Evolutionary conservation across 176 grass and related monocot species (phyloP), one percentile per base, ranked within the genome.

Genomic region (Juncus effusus): DNA sequence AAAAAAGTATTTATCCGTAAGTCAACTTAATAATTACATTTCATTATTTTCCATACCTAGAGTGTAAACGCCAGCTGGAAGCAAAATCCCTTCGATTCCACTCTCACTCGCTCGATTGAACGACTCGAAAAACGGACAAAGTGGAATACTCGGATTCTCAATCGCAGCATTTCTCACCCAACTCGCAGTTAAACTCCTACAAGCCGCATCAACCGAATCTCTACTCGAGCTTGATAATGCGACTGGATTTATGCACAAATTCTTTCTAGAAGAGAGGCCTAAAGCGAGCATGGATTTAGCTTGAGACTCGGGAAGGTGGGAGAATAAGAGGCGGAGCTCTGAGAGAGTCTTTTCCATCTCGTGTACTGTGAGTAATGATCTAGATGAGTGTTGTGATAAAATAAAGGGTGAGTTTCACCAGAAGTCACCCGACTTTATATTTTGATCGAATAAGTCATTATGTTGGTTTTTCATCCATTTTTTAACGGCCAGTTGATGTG

Each of bases 301-400:
- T 10, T 64, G 63, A 42, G 76, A 6, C 10, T 74, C 40, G 0
- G 93, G 87, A 19, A 96, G 80, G 77, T 86, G 77, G 9, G 80
- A 52, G 58, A 76, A 71, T 54, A 96, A 82, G 66, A 96, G 85
- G 49, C 88, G 85, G 67, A 96, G 85, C 77, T 96, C 88, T 66
- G 85, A 74, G 11, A 96, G 85, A 59, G 85, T 91, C 62, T 96
- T 96, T 79, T 96, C 88, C 88, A 96, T 96, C 88, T 96, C 88
- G 75, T 96, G 93, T 35, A 96, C 93, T 57, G 93, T 28, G 19
- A 28, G 19, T 28, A 28, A 28, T 28, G 19, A 28, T 28, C 0
- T 28, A 28, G 19, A 28, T 28, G 19, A 28, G 19, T 28, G 19
- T 28, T 28, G 19, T 28, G 19, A 28, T 28, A 28, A 28, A 28